These are phyloP conservation scores for Boletus sensibilis DNA, from an alignment of 768 basidiomycete genomes.

Conservation along the genomic window DNA sequence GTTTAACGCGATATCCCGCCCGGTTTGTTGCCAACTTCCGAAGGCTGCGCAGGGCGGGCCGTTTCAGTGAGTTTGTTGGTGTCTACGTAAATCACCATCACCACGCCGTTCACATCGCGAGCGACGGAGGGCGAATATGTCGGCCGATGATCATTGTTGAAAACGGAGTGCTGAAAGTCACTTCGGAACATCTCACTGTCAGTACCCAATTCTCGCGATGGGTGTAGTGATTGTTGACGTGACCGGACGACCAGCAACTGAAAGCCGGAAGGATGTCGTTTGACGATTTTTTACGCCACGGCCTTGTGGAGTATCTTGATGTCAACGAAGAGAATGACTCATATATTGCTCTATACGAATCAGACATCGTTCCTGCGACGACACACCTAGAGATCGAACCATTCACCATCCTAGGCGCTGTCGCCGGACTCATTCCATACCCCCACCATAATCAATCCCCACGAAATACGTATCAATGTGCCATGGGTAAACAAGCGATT, in stretches of 20 bases:
- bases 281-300: conserved; percentile 90
- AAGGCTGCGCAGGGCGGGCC: conserved; percentile 85
- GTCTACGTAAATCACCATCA: conserved; percentile 97
- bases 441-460: conserved; percentile 99
- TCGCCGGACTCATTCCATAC: conserved; percentile 97
- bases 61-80: conserved; percentile 94
- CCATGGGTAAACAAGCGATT: conserved; percentile 99
- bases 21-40: conserved; percentile 91
- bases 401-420: conserved; percentile 95
- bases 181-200: conserved; percentile 76
- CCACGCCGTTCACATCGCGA: conserved; percentile 90
- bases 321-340: conserved; percentile 99
- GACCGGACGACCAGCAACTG: conserved; percentile 52
- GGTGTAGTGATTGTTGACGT: conserved; percentile 2
- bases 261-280: conserved; percentile 79
- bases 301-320: conserved; percentile 96
- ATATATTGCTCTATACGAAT: conserved; percentile 91
- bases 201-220: conserved; percentile 2
- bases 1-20: conserved; percentile 80
- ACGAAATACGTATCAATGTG: conserved; percentile 98
- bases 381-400: conserved; percentile 99
- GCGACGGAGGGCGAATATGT: conserved; percentile 97
- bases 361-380: conserved; percentile 74
- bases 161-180: conserved; percentile 71
- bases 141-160: conserved; percentile 97